A percentile compares a stretch with the other conserved stretches of the same genome.
Evolutionary conservation across 768 basidiomycete genomes (phyloP).

Genomic region (Collybia mongolica): DNA sequence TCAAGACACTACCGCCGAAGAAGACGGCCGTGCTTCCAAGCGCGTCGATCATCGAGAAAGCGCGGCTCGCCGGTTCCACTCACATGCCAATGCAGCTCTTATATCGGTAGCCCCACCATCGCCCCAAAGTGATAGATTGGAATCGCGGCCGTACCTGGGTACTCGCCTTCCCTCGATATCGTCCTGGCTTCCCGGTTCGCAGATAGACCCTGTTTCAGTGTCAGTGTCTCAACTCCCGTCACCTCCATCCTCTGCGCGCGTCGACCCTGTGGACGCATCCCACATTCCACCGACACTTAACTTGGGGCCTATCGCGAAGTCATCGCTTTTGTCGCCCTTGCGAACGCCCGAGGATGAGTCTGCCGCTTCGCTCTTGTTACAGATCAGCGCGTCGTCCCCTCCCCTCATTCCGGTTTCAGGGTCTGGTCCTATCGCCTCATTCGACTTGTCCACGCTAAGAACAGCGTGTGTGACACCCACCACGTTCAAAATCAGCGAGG

Average conservation of each 20-base stretch:
- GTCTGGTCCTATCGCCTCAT: neutral
- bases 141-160: constrained; percentile 10
- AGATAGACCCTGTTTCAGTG: constrained; percentile 32
- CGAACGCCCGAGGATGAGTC: constrained; percentile 68
- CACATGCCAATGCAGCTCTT: neutral
- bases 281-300: constrained; percentile 40
- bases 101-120: neutral
- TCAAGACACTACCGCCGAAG: neutral
- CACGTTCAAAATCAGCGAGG: neutral
- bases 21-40: neutral
- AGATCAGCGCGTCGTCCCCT: constrained; percentile 54
- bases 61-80: too few relatives aligned
- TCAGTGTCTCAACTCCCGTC: constrained; percentile 38
- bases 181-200: constrained; percentile 53
- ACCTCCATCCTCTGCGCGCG: constrained; percentile 55
- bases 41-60: neutral
- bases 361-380: constrained; percentile 64
- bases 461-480: constrained; percentile 7
- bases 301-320: constrained; percentile 27
- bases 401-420: constrained; percentile 1
- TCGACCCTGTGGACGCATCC: constrained; percentile 36
- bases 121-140: constrained; percentile 8
- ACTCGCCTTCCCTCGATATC: constrained; percentile 66
- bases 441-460: constrained; percentile 10
- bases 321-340: constrained; percentile 13